Conservation (phyloP, 345 rosid species). For the Citropsis articulata region DNA sequence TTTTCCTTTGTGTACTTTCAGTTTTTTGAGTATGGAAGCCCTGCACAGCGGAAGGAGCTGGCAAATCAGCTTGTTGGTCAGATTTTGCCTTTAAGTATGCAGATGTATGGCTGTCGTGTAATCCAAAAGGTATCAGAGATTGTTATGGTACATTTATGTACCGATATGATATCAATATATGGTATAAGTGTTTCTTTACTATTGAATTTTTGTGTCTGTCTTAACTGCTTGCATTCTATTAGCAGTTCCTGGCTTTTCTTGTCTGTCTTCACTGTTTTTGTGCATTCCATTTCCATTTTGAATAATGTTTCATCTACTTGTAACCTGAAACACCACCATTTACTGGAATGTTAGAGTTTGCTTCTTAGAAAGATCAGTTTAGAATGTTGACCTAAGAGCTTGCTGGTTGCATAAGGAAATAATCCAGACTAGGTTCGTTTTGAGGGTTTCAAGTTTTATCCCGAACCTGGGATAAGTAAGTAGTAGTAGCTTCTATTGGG, state of each 20-base stretch:
- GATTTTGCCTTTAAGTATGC: slow-evolving; percentile 57
- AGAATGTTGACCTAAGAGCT: not conserved
- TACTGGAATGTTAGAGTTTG: not conserved
- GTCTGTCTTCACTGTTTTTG: not conserved
- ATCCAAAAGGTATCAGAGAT: slow-evolving; percentile 58
- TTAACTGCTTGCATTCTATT: not conserved
- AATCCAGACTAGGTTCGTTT: not conserved
- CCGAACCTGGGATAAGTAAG: not conserved
- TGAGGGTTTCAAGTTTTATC: not conserved
- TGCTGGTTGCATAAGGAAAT: not conserved
- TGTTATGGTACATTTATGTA: not conserved
- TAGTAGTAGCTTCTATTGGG: not conserved
- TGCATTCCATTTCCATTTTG: not conserved
- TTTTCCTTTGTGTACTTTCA: slow-evolving; percentile 23
- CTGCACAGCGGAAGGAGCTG: slow-evolving; percentile 56
- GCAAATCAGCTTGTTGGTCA: slow-evolving; percentile 62
- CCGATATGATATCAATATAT: not conserved
- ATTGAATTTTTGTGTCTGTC: not conserved
- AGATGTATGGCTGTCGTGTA: slow-evolving; percentile 80
- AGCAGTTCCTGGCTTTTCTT: not conserved
- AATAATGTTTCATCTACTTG: not conserved
- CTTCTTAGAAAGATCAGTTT: not conserved
- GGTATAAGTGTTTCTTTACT: not conserved
- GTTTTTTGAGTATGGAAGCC: slow-evolving; percentile 66
- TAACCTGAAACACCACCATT: not conserved